Percentiles rank a stretch among this genome's conserved stretches.
These are phyloP conservation scores for Phytopythium helicoides DNA, from an alignment of 352 stramenopile species.

Conservation along the genomic window DNA sequence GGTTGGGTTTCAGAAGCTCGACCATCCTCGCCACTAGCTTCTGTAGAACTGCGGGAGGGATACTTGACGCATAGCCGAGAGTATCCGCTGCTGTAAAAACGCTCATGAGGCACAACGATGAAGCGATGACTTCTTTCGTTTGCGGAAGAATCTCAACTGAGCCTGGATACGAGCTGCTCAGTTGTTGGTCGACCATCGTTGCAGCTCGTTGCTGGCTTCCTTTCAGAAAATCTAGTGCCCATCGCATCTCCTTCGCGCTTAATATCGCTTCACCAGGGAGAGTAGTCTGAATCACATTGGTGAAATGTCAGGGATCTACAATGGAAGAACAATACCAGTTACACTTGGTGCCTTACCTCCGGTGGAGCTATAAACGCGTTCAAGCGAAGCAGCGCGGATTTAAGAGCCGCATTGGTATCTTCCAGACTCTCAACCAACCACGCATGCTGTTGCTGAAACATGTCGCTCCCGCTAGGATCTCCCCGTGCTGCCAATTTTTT, in stretches of 20 bases:
- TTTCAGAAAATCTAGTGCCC: slow-evolving; percentile 58
- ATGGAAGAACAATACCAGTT: background rate
- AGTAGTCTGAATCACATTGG: background rate
- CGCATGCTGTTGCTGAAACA: slow-evolving; percentile 56
- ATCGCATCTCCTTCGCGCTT: slow-evolving; percentile 54
- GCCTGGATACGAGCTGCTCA: slow-evolving; percentile 2
- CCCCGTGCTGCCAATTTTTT: slow-evolving; percentile 16
- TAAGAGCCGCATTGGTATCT: slow-evolving; percentile 56
- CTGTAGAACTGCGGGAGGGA: slow-evolving; percentile 49
- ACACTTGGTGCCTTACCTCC: slow-evolving; percentile 1
- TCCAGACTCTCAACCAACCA: slow-evolving; percentile 73
- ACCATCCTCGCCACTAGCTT: slow-evolving; percentile 65
- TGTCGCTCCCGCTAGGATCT: slow-evolving; percentile 18
- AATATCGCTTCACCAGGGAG: slow-evolving; percentile 19
- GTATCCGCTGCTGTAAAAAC: slow-evolving; percentile 26
- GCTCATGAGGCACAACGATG: slow-evolving; percentile 58
- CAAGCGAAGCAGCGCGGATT: slow-evolving; percentile 53
- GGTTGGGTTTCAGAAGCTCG: slow-evolving; percentile 46
- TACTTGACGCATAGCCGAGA: slow-evolving; percentile 16
- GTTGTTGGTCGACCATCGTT: slow-evolving; percentile 23
- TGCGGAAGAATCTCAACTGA: slow-evolving; percentile 20
- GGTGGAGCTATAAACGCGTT: slow-evolving; percentile 34
- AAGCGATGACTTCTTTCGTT: slow-evolving; percentile 47
- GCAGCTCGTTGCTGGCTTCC: slow-evolving; percentile 36
- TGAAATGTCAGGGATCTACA: background rate